Base-by-base conservation (phyloP, 78 protist genomes). In the Cyanophora paradoxa region DNA sequence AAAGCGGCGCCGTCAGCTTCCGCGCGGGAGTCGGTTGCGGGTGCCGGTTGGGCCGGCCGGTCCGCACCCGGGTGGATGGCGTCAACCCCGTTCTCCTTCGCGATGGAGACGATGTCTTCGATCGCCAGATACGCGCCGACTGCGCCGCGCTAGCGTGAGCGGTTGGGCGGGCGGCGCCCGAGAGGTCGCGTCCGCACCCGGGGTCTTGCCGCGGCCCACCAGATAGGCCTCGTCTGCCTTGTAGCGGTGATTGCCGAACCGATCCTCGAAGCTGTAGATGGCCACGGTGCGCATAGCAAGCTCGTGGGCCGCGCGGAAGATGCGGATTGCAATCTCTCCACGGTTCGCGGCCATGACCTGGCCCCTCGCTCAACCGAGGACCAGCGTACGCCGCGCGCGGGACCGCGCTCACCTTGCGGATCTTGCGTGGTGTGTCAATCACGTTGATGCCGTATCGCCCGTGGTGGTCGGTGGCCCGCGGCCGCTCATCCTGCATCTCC, bases 181-280 rank as follows among this genome's bases (percentile, higher is more conserved):
- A n/a, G n/a, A n/a, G n/a, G n/a, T n/a, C n/a, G n/a, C n/a, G n/a
- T n/a, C n/a, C n/a, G 1, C 42, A 20, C 13, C 46, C 11, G 86
- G 86, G 3, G 37, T 7, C 69, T 39, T 44, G 39, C 57, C 82
- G 24, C 1, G 11, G 48, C 81, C 78, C 41, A 88, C 20, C 64
- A 30, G 13, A 72, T 56, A 84, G 30, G 86, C 48, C 78, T 84
- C 80, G 73, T 88, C 89, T 0, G 92, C 86, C 34, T 78, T 70
- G 24, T 20, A 31, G n/a, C 82, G 31, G 76, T 64, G 75, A 34
- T 17, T 19, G 36, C 39, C 31, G 40, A 7, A 3, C 19, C 54
- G 37, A 74, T 67, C 82, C 68, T 65, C 73, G 33, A 65, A 10
- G 52, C 52, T 7, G 54, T 52, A 82, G 33, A 82, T 48, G 16